Evolutionary conservation across 1,284 basidiomycete genomes (phyloP), one percentile per base, ranked within the genome.

Genomic region (Puccinia triticina): DNA sequence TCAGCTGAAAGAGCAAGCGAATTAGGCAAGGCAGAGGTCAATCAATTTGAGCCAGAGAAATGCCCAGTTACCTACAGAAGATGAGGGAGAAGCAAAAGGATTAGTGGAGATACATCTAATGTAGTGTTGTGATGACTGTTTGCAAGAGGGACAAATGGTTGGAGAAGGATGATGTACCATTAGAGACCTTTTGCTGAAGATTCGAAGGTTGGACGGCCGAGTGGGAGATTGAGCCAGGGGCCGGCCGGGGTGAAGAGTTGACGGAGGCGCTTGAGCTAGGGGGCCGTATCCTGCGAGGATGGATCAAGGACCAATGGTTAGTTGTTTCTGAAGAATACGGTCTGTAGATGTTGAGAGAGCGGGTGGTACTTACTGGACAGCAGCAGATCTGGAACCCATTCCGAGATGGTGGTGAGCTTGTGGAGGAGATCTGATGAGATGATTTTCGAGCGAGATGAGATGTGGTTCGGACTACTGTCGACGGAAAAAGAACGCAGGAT

Each of bases 311-410:
- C 32, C 23, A 29, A 40, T 21, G 46, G n/a, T 69, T 37, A 78
- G 46, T 43, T 61, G 18, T 61, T 29, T 29, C 29, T 32, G 26
- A 12, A 5, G 18, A 72, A 48, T 34, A 8, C 14, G 10, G 50
- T 72, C n/a, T 1, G 29, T 23, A 4, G 46, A 29, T 37, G 0
- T 12, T 50, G 11, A 10, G 29, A 59, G 2, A 34, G 37, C 32
- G 46, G 7, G 43, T 34, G 59, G 21, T n/a, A 48, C 29, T 40
- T 67, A 69, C 77, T 78, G 43, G 48, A 78, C 66, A 67, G 77
- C 77, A 50, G 77, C 77, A 40, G 77, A 78, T 55, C 77, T 78
- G 26, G 77, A 55, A 32, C 64, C 53, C 77, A 78, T 78, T 18
- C 2, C 8, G 48, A 50, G 48, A 50, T 50, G 48, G 16, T 50